A percentile compares a stretch with the other conserved stretches of the same genome.
Evolutionary conservation across 2,329 filamentous ascomycete species (phyloP).

Genomic region (Arthrobotrys musiformis): DNA sequence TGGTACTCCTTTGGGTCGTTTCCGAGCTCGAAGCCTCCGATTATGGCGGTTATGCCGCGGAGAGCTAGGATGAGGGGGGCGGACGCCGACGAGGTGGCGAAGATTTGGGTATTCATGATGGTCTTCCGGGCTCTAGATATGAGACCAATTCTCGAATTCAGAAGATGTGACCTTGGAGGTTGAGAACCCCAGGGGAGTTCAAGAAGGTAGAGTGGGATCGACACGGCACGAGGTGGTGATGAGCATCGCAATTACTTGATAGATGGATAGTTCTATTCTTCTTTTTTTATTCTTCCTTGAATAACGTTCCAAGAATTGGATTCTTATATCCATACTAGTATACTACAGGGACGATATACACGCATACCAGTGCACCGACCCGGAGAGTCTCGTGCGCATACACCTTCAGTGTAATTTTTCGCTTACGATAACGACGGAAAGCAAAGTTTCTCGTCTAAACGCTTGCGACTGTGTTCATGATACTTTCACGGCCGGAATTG

Average conservation of each 20-base stretch:
- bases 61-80: constrained; percentile 18
- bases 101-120: constrained; percentile 21
- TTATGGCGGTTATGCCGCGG: constrained; percentile 40
- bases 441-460: constrained; percentile 37
- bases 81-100: constrained; percentile 3
- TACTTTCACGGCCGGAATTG: constrained; percentile 16
- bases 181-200: neutral
- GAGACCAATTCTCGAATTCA: too few species aligned
- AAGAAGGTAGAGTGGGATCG: neutral
- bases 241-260: neutral
- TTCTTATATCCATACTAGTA: neutral
- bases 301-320: neutral
- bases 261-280: neutral
- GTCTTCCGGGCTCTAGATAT: too few species aligned
- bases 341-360: neutral
- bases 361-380: neutral
- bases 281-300: neutral
- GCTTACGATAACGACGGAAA: neutral
- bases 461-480: constrained; percentile 12
- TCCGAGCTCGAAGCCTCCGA: constrained; percentile 36
- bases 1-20: constrained; percentile 7
- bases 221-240: neutral
- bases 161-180: too few species aligned
- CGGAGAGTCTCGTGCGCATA: constrained; percentile 11
- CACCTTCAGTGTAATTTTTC: neutral